Evolutionary conservation across 1,284 basidiomycete genomes (phyloP), one percentile per base, ranked within the genome.

Genomic region (Irpex sp.): DNA sequence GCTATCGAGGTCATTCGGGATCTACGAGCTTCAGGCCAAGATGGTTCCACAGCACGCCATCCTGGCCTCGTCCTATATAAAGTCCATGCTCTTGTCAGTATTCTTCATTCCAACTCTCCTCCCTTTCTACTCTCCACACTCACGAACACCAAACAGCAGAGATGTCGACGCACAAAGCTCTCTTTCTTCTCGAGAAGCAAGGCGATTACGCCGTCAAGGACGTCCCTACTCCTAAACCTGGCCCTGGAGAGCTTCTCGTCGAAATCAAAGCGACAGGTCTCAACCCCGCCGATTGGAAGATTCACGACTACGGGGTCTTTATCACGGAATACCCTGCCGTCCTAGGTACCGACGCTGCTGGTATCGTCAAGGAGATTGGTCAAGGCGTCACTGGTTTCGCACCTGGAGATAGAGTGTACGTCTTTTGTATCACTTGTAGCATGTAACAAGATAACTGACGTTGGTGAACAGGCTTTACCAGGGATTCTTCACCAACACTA

Each of bases 341-440:
- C 2, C 71, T 84, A 5, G 88, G 88, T 8, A 78, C 75, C 15
- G 88, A 89, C 69, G 79, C 80, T 59, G 79, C 81, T 54, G 87
- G 88, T 7, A 75, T 79, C 2, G 81, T 88, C 17, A 79, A 80
- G 36, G 75, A 78, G 56, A 71, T 87, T 49, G 86, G 85, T 4
- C 76, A 78, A 59, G 82, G 79, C 0, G 84, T 87, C 15, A 75
- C 75, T 1, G 70, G 74, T 52, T 79, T 87, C 70, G 72, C 76
- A 59, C 77, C 81, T 51, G 87, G 87, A 3, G 85, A 88, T 69
- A 78, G 79, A 69, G 82, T 88, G 83, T 85, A 74, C 66, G 78
- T 9, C 26, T 26, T 26, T 26, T 4, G 2, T 26, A 11, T 3
- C 31, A 3, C n/a, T 40, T 19, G 17, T 51, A 26, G 26, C 26